Evolutionary conservation across 371 early-diverging fungal species (phyloP), one percentile per base, ranked within the genome.

Genomic region (Mortierella sp.): DNA sequence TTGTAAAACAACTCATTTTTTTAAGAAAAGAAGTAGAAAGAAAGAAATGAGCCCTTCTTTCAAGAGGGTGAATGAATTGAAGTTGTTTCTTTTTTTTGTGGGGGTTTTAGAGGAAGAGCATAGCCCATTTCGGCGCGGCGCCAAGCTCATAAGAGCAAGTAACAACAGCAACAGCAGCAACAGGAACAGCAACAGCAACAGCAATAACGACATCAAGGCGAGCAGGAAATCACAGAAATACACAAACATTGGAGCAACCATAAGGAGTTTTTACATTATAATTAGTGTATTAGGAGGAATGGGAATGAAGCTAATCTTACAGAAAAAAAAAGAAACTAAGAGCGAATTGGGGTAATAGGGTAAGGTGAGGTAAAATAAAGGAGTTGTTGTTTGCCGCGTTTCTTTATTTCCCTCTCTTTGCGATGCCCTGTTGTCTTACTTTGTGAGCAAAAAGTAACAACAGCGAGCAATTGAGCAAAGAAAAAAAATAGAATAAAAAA

Each of bases 41-140:
- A 57, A n/a, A 55, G 9, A 9, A 57, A 26, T 13, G 60, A 28
- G 60, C 60, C 60, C 28, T 28, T 14, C 13, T 5, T n/a, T 55
- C 42, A 11, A n/a, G 55, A 13, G 58, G 11, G 28, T 60, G 60
- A 28, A 31, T 60, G 31, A 28, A 63, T 31, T 34, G 16, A 34
- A 16, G 16, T 9, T 1, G 6, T 45, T 10, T 14, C 48, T 60
- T 60, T 63, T 58, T 58, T 34, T 63, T 34, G 38, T 34, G 19
- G 60, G 16, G 63, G 16, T 28, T 60, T 60, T 7, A 11, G 13
- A 16, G 0, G 50, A 6, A 34, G 14, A 16, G 63, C 63, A 63
- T 63, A 63, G 63, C 63, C 63, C 63, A 63, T 63, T 7, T 68
- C 68, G 38, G 44, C 68, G 38, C 68, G 68, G 68, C 42, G 68